phyloP scores from a whole-genome alignment of 768 basidiomycete species.

The Suillus subalutaceus region DNA sequence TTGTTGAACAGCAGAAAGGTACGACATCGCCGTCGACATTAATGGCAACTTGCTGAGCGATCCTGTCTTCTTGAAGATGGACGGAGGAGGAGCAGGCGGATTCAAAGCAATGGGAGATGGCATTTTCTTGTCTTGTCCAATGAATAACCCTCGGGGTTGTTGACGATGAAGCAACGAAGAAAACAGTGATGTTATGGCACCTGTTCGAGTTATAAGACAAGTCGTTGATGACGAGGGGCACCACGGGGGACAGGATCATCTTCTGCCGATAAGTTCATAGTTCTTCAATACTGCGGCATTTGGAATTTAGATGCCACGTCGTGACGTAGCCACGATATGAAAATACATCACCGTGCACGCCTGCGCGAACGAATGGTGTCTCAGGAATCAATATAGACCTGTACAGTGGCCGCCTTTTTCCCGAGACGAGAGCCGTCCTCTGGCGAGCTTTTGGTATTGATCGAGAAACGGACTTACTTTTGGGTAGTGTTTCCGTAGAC shows the following conservation, averaged over 20 bases:
- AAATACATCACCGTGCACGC: not conserved
- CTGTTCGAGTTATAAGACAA: not conserved
- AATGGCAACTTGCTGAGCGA: slow-evolving; percentile 37
- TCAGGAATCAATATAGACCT: not conserved
- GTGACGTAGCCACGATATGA: not conserved
- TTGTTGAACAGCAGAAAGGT: slow-evolving; percentile 64
- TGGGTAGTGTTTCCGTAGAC: not conserved
- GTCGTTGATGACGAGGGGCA: not conserved
- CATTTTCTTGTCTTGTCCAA: slow-evolving; percentile 28
- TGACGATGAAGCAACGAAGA: slow-evolving; percentile 11
- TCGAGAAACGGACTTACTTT: not conserved
- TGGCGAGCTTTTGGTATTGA: not conserved
- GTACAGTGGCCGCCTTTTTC: not conserved
- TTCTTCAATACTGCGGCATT: not conserved
- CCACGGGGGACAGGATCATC: not conserved
- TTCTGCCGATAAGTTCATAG: not conserved
- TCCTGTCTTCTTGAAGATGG: slow-evolving; percentile 65
- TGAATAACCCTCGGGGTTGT: slow-evolving; percentile 13
- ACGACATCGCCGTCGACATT: slow-evolving; percentile 56
- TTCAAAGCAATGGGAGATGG: slow-evolving; percentile 69
- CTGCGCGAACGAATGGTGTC: not conserved
- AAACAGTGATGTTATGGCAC: not conserved
- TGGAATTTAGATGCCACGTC: not conserved
- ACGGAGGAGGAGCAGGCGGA: slow-evolving; percentile 50
- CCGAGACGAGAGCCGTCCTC: not conserved